phyloP scores from a whole-genome alignment of 2,329 filamentous ascomycete species.

The Coniochaeta sp. region DNA sequence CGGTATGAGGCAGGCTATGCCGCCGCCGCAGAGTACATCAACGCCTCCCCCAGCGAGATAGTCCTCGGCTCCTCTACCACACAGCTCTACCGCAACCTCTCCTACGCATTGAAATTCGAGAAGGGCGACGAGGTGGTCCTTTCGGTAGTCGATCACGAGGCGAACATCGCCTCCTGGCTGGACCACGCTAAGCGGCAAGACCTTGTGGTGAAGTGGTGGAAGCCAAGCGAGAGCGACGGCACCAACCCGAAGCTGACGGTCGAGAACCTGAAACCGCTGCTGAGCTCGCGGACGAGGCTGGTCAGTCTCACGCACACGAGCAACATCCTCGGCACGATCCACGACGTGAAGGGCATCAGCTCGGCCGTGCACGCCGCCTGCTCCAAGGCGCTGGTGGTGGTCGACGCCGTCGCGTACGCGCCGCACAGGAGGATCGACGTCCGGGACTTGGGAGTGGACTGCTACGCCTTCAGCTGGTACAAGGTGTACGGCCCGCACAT shows the following conservation, averaged over 20 bases:
- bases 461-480: slow-evolving; percentile 78
- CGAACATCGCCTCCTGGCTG: slow-evolving; percentile 69
- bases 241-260: slow-evolving; percentile 52
- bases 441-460: slow-evolving; percentile 60
- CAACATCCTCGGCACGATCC: slow-evolving; percentile 68
- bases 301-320: slow-evolving; percentile 68
- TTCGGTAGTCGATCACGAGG: slow-evolving; percentile 69
- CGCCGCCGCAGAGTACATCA: slow-evolving; percentile 64
- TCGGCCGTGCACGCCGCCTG: slow-evolving; percentile 38
- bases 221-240: slow-evolving; percentile 27
- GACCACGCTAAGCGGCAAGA: slow-evolving; percentile 55
- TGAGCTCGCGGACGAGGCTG: slow-evolving; percentile 59
- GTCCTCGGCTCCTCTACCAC: slow-evolving; percentile 70
- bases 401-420: slow-evolving; percentile 72
- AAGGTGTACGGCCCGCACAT: slow-evolving; percentile 75
- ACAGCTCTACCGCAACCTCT: slow-evolving; percentile 68
- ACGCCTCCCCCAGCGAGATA: slow-evolving; percentile 59
- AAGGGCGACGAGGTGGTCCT: slow-evolving; percentile 61
- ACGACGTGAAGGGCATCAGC: slow-evolving; percentile 51
- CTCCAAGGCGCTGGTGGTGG: slow-evolving; percentile 55
- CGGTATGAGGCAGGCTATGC: slow-evolving; percentile 53
- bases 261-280: slow-evolving; percentile 48
- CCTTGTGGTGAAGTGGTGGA: slow-evolving; percentile 66
- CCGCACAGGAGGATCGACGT: slow-evolving; percentile 68
- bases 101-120: slow-evolving; percentile 43